Conservation (phyloP, 805 yeast species). For the Teunomyces kruisii region DNA sequence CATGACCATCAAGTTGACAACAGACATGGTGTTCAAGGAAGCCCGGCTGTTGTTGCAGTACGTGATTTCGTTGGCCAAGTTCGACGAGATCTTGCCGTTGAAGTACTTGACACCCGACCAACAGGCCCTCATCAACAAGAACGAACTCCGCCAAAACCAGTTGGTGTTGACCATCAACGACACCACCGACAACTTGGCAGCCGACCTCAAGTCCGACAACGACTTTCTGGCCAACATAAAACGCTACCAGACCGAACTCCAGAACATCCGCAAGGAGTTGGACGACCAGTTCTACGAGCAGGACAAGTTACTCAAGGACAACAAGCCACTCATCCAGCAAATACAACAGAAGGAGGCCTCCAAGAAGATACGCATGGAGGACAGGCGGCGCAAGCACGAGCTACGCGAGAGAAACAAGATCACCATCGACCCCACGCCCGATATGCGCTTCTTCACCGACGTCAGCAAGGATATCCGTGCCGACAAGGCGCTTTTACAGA, state of each 20-base stretch:
- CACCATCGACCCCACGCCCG: conserved; percentile 15
- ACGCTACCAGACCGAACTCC: conserved; percentile 22
- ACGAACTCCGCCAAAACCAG: conserved; percentile 24
- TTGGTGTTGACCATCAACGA: conserved; percentile 31
- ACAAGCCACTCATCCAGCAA: conserved; percentile 5
- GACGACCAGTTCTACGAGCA: conserved; percentile 27
- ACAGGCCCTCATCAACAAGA: conserved; percentile 8
- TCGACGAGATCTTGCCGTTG: neutral
- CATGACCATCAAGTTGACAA: conserved; percentile 9
- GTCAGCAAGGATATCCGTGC: conserved; percentile 11
- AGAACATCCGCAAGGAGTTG: conserved; percentile 19
- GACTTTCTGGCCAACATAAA: conserved; percentile 25
- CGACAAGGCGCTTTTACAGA: conserved; percentile 9
- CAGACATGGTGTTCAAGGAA: conserved; percentile 38
- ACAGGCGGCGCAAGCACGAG: conserved; percentile 2
- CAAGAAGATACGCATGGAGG: neutral
- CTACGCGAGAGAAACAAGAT: conserved; percentile 9
- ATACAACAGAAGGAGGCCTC: conserved; percentile 5
- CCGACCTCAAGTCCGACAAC: conserved; percentile 17
- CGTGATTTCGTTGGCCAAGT: conserved; percentile 20
- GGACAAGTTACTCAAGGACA: conserved; percentile 14
- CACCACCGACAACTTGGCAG: conserved; percentile 29
- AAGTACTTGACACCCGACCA: neutral
- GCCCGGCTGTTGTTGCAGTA: conserved; percentile 36
- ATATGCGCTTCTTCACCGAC: conserved; percentile 13